Evolutionary conservation across 2,329 filamentous ascomycete genomes (phyloP).

Genomic region (Fusarium luffae): DNA sequence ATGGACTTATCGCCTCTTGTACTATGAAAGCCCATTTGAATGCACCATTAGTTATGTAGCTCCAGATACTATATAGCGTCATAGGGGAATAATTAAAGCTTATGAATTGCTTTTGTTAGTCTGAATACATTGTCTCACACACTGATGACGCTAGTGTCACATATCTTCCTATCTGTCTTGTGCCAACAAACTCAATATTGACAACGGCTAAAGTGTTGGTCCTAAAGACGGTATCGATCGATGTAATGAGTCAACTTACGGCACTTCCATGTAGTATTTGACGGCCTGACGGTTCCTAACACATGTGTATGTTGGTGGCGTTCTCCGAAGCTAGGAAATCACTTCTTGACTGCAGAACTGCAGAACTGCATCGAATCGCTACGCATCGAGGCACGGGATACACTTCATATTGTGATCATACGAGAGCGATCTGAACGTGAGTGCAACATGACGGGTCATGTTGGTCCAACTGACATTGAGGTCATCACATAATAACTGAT

Average conservation of each 20-base stretch:
- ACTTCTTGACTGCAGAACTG: conserved; percentile 11
- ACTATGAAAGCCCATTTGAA: background rate
- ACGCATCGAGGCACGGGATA: background rate
- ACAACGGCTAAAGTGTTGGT: background rate
- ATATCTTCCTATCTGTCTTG: background rate
- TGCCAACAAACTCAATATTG: background rate
- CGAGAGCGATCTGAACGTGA: background rate
- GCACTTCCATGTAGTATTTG: background rate
- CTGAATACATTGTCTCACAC: background rate
- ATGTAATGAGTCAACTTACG: background rate
- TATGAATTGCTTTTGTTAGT: background rate
- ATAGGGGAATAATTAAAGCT: background rate
- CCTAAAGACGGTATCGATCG: background rate
- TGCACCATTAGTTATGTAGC: background rate
- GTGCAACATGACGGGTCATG: background rate
- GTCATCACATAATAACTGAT: background rate
- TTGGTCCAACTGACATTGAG: background rate
- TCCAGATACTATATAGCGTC: background rate
- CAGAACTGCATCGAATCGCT: background rate
- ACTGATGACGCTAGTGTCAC: background rate
- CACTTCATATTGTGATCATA: background rate
- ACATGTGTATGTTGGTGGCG: conserved; percentile 15
- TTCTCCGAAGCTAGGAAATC: conserved; percentile 9
- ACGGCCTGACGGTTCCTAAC: background rate
- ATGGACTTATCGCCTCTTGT: background rate